These are phyloP conservation scores for Raphanus hybrid DNA, from an alignment of 441 rosid genomes.

Conservation along the genomic window DNA sequence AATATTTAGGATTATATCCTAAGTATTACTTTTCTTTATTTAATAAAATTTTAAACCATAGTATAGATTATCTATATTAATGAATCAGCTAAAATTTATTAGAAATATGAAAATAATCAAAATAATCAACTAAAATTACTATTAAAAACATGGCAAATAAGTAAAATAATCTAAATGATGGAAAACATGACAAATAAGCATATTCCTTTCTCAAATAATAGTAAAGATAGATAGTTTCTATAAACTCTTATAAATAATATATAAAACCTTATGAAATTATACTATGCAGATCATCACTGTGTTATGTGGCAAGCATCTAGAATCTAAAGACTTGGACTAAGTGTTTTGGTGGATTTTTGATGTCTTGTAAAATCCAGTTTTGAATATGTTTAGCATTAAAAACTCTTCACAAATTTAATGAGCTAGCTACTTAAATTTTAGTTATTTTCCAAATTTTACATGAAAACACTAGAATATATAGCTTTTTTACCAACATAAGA, in stretches of 20 bases:
- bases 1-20: too few species aligned
- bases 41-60: too few species aligned
- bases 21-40: too few species aligned
- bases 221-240: background rate
- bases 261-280: background rate
- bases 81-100: too few species aligned
- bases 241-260: background rate
- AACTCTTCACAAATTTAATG: background rate
- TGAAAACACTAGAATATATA: background rate
- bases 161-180: too few species aligned
- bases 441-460: slow-evolving; percentile 20
- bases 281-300: background rate
- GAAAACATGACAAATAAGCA: too few species aligned
- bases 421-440: background rate
- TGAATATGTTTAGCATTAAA: background rate
- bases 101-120: too few species aligned
- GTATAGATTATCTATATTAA: too few species aligned
- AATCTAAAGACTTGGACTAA: background rate
- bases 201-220: too few species aligned
- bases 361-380: background rate
- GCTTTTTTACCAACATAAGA: slow-evolving; percentile 8
- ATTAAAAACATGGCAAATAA: too few species aligned
- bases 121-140: too few species aligned
- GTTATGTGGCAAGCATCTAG: background rate
- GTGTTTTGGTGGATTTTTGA: background rate